Conservation (phyloP, 2,329 filamentous ascomycete species). For the Colletotrichum camelliae region DNA sequence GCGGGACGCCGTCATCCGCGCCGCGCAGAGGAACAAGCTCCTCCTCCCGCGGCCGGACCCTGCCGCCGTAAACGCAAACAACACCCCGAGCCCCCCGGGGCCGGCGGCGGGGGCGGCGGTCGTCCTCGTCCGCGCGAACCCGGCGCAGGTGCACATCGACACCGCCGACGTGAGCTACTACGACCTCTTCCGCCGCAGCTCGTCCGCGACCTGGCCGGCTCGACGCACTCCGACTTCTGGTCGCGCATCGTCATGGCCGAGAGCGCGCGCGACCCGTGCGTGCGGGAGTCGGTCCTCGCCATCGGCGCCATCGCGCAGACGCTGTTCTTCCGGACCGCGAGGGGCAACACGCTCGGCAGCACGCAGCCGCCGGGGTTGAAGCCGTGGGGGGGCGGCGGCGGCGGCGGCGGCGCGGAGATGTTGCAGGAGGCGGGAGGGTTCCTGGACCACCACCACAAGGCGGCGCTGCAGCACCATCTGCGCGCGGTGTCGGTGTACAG, state of each 20-base stretch:
- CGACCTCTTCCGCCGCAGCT: conserved; percentile 26
- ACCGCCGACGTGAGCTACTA: conserved; percentile 21
- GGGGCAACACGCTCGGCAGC: neutral
- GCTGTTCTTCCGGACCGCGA: neutral
- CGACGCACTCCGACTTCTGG: conserved; percentile 26
- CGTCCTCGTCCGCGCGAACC: neutral
- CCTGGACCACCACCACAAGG: conserved; percentile 7
- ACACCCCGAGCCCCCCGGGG: no score
- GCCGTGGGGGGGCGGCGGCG: neutral
- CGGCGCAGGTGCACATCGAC: neutral
- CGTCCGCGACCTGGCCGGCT: conserved; percentile 23
- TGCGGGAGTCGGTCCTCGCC: conserved; percentile 25
- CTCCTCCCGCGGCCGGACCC: neutral
- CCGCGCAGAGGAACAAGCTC: neutral
- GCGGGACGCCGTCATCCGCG: neutral
- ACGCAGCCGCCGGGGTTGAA: neutral
- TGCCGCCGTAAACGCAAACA: neutral
- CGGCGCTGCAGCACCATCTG: conserved; percentile 19
- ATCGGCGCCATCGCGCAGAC: conserved; percentile 25
- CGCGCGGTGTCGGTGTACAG: conserved; percentile 21
- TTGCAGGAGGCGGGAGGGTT: neutral
- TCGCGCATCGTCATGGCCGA: conserved; percentile 25
- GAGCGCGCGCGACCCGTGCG: conserved; percentile 21
- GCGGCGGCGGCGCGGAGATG: neutral
- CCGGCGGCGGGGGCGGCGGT: no score